Percentiles rank a stretch among this genome's conserved stretches.
These are phyloP conservation scores for Coemansia sp. DNA, from an alignment of 371 early-diverging fungal species.

Conservation along the genomic window DNA sequence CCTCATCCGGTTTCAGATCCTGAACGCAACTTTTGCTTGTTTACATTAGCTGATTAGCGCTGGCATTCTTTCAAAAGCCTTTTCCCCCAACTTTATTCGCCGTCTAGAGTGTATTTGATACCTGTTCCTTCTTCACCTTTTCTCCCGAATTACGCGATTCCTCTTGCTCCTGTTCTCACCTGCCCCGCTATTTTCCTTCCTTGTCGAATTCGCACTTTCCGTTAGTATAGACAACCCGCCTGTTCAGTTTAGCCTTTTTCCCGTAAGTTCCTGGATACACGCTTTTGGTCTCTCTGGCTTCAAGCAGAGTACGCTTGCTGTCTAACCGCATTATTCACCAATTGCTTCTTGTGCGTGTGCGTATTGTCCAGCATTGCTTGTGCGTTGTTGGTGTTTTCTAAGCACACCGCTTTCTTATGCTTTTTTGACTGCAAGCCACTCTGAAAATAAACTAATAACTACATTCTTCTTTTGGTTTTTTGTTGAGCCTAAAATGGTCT, in stretches of 20 bases:
- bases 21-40: not conserved
- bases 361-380: not conserved
- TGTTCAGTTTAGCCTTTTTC: not conserved
- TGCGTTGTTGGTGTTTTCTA: not conserved
- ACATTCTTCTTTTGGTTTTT: not conserved
- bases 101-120: not conserved
- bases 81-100: not conserved
- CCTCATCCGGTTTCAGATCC: not conserved
- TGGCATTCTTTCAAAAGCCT: not conserved
- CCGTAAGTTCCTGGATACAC: constrained; percentile 1
- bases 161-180: not conserved
- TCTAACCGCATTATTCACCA: constrained; percentile 1
- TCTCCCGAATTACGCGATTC: not conserved
- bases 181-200: not conserved
- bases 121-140: not conserved
- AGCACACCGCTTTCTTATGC: not conserved
- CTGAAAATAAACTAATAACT: constrained; percentile 6
- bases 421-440: constrained; percentile 2
- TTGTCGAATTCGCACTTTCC: not conserved
- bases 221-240: not conserved
- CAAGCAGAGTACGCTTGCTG: not conserved
- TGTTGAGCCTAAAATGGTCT: not conserved
- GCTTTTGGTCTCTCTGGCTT: not conserved
- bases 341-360: not conserved
- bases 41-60: not conserved